Conservation (phyloP, 2,329 filamentous ascomycete genomes). For the Fusarium luffae region DNA sequence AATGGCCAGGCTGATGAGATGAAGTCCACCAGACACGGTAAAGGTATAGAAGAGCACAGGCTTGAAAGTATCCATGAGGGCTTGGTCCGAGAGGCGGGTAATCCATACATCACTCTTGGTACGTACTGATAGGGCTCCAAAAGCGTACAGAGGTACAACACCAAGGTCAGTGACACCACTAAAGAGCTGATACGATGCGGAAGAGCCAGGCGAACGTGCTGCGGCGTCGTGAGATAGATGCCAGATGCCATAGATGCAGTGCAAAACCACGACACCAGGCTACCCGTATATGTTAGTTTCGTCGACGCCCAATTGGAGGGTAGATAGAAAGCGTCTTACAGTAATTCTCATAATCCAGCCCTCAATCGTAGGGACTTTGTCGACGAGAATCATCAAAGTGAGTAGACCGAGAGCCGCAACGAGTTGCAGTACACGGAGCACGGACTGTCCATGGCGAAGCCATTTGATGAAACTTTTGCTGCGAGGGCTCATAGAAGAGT, state of each 20-base stretch:
- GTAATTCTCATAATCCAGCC: slow-evolving; percentile 82
- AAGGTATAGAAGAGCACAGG: slow-evolving; percentile 76
- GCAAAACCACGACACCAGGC: slow-evolving; percentile 79
- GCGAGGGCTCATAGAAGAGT: slow-evolving; percentile 73
- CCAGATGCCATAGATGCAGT: slow-evolving; percentile 81
- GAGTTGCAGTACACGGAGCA: slow-evolving; percentile 73
- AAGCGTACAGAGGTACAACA: slow-evolving; percentile 66
- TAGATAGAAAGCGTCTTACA: slow-evolving; percentile 61
- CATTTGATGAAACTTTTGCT: slow-evolving; percentile 78
- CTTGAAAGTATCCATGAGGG: slow-evolving; percentile 69
- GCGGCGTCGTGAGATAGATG: slow-evolving; percentile 79
- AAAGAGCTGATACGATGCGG: slow-evolving; percentile 90
- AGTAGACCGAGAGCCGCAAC: slow-evolving; percentile 77
- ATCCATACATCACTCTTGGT: slow-evolving; percentile 67
- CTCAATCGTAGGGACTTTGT: slow-evolving; percentile 69
- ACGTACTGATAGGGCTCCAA: slow-evolving; percentile 60
- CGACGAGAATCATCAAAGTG: slow-evolving; percentile 81
- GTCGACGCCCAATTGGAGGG: background rate
- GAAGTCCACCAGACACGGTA: slow-evolving; percentile 72
- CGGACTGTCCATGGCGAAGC: slow-evolving; percentile 75
- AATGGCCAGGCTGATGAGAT: slow-evolving; percentile 75
- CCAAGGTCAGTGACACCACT: slow-evolving; percentile 76
- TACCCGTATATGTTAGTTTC: slow-evolving; percentile 52
- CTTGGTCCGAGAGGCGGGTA: slow-evolving; percentile 71
- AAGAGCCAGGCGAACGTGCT: slow-evolving; percentile 79